A percentile compares a stretch with the other conserved stretches of the same genome.
Evolutionary conservation across 2,329 filamentous ascomycete species (phyloP).

Genomic region (Cladosporium cucumerinum): DNA sequence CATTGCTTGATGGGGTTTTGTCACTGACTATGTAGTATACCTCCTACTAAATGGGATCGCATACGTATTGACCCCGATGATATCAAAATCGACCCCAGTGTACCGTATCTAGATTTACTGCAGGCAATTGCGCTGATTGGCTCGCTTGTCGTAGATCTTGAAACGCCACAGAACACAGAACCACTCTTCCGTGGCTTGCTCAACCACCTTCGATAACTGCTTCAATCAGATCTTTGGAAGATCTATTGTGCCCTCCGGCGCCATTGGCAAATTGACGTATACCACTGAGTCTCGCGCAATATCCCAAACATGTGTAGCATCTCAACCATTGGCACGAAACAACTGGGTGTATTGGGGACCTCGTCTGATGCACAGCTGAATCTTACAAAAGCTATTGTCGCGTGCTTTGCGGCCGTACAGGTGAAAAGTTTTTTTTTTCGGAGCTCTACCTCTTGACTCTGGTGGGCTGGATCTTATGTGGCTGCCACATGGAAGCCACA

Average conservation of each 20-base stretch:
- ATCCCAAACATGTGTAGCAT: not conserved
- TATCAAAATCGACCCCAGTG: not conserved
- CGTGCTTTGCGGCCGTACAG: not conserved
- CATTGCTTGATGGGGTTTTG: not conserved
- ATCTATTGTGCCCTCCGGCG: not conserved
- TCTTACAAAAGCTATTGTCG: not conserved
- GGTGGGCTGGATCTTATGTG: not conserved
- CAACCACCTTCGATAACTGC: not conserved
- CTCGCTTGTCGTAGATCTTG: not conserved
- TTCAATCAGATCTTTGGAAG: not conserved
- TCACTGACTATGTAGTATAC: not conserved
- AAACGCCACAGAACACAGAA: not conserved
- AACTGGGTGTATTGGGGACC: not conserved
- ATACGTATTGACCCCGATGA: not conserved
- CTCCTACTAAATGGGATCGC: not conserved
- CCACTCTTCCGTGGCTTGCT: not conserved
- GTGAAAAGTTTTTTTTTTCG: not conserved
- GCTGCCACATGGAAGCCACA: constrained; percentile 1
- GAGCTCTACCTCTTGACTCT: too few relatives aligned
- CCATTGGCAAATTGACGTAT: not conserved
- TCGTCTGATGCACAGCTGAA: not conserved
- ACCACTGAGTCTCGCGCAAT: not conserved
- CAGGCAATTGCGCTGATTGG: not conserved
- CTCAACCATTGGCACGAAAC: not conserved
- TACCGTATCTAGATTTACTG: not conserved